Conservation (phyloP, 768 basidiomycete species). For the Lenzites betulinus region DNA sequence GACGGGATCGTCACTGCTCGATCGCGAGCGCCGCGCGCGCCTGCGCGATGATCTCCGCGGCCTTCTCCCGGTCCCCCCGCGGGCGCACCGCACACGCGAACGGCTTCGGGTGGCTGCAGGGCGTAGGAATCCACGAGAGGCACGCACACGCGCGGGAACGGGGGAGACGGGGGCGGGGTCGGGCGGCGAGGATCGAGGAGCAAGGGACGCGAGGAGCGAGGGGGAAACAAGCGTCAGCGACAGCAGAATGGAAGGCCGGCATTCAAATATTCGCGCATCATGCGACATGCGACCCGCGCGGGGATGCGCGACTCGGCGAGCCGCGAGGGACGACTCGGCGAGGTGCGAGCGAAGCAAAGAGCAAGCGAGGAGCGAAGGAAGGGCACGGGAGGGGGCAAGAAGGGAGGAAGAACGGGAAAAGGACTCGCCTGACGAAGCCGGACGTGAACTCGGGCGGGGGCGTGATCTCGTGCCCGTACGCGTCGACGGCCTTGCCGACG, state of each 20-base stretch:
- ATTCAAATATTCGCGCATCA: too few species aligned
- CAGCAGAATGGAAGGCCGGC: too few species aligned
- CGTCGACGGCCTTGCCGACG: slow-evolving; percentile 44
- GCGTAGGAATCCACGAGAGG: background rate
- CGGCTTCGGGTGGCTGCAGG: slow-evolving; percentile 51
- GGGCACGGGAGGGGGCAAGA: background rate
- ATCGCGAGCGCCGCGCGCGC: slow-evolving; percentile 12
- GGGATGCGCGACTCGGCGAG: too few species aligned
- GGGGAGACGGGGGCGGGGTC: background rate
- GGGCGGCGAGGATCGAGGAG: too few species aligned
- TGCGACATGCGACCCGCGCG: too few species aligned
- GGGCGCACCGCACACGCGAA: slow-evolving; percentile 50
- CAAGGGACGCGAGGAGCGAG: too few species aligned
- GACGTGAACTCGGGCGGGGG: slow-evolving; percentile 39
- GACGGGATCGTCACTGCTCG: background rate
- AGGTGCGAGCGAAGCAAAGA: background rate
- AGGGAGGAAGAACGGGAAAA: background rate
- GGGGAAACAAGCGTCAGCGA: too few species aligned
- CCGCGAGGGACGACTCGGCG: too few species aligned
- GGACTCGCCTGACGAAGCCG: slow-evolving; percentile 46
- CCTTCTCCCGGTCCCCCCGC: slow-evolving; percentile 29
- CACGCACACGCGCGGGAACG: background rate
- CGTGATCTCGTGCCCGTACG: slow-evolving; percentile 42
- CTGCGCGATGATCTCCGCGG: slow-evolving; percentile 22
- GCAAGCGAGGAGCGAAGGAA: background rate